Evolutionary conservation across 139 green algal species (phyloP).

Genomic region (Prasinococcaceae sp.): DNA sequence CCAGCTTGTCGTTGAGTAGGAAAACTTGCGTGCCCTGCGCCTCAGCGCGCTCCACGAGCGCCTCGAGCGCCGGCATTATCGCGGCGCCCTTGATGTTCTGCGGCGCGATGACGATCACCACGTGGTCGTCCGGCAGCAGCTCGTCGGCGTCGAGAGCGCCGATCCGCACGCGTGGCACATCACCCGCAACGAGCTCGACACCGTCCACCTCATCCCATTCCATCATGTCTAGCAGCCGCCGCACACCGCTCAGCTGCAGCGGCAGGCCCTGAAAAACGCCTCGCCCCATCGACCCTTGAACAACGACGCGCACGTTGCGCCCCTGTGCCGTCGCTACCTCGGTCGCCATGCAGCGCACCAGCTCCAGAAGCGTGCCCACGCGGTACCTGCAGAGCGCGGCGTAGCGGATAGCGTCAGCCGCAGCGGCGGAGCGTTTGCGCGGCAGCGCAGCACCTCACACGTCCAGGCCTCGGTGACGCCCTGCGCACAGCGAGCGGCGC

Average conservation of each 20-base stretch:
- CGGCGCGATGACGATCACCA: conserved; percentile 33
- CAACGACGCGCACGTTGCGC: conserved; percentile 17
- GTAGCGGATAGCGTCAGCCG: too few relatives aligned
- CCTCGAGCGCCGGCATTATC: conserved; percentile 35
- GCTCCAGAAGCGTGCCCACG: conserved; percentile 63
- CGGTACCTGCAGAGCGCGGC: too few relatives aligned
- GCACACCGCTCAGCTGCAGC: conserved; percentile 38
- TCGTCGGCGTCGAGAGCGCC: conserved; percentile 10
- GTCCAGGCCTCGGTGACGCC: too few relatives aligned
- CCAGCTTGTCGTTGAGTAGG: conserved; percentile 30
- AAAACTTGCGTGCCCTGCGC: conserved; percentile 17
- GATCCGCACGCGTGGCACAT: background rate
- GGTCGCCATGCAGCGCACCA: conserved; percentile 51
- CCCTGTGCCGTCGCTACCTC: conserved; percentile 22
- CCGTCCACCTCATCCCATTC: conserved; percentile 54
- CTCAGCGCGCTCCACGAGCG: conserved; percentile 23
- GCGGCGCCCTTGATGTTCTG: conserved; percentile 59
- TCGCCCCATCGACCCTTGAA: conserved; percentile 45
- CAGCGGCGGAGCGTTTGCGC: too few relatives aligned
- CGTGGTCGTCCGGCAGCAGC: conserved; percentile 17
- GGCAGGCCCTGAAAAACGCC: conserved; percentile 65
- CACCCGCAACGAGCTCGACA: conserved; percentile 31
- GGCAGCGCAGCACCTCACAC: too few relatives aligned
- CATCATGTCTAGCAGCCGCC: conserved; percentile 59
- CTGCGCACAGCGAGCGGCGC: too few relatives aligned